Conservation (phyloP, 768 basidiomycete genomes). For the Leucocoprinus birnbaumii region DNA sequence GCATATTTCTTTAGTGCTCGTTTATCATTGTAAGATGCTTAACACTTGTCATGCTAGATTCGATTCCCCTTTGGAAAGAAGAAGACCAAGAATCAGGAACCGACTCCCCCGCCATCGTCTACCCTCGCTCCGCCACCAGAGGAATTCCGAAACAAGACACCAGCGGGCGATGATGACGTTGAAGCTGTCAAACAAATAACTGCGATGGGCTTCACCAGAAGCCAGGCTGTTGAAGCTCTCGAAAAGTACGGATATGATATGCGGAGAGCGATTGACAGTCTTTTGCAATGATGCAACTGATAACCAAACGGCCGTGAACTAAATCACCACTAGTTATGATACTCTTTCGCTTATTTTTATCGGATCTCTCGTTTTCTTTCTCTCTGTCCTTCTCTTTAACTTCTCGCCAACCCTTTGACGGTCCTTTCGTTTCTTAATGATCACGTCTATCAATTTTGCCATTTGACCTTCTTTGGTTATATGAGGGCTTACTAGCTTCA, state of each 20-base stretch:
- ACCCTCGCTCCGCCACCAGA: conserved; percentile 43
- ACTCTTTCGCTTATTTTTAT: neutral
- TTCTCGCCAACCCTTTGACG: too few species aligned
- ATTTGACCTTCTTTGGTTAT: neutral
- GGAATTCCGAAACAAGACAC: conserved; percentile 41
- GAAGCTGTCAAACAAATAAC: conserved; percentile 77
- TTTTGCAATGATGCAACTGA: conserved; percentile 41
- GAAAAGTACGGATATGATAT: conserved; percentile 86
- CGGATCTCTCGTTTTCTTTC: neutral
- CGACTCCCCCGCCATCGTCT: conserved; percentile 35
- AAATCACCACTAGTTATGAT: neutral
- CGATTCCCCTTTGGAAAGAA: conserved; percentile 82
- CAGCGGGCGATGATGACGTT: conserved; percentile 67
- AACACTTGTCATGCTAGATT: conserved; percentile 39
- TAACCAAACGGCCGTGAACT: neutral
- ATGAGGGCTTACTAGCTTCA: neutral
- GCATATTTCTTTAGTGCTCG: conserved; percentile 22
- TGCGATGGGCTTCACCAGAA: conserved; percentile 88
- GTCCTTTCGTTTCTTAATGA: conserved; percentile 1
- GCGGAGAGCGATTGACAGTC: conserved; percentile 68
- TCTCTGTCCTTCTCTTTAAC: neutral
- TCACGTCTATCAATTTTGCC: neutral
- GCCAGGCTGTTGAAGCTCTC: conserved; percentile 78
- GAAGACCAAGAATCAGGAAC: conserved; percentile 52
- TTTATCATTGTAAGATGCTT: conserved; percentile 3